Evolutionary conservation across 1,139 yeast species (phyloP).

Genomic region (Blastobotrys arbuscula): DNA sequence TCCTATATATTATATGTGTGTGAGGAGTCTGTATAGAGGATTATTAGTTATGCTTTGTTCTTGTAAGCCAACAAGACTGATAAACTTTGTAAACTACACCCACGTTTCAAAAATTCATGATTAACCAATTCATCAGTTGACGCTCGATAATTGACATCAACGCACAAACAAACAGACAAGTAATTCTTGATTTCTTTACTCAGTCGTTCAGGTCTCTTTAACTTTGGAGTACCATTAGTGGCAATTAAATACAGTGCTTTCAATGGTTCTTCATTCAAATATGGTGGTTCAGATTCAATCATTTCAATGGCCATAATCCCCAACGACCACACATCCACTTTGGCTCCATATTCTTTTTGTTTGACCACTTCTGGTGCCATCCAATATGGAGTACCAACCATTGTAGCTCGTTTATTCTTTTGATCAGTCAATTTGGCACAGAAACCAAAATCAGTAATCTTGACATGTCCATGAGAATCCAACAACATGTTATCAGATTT

Average conservation of each 20-base stretch:
- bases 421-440: slow-evolving; percentile 95
- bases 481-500: slow-evolving; percentile 90
- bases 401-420: slow-evolving; percentile 89
- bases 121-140: slow-evolving; percentile 79
- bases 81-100: slow-evolving; percentile 64
- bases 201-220: slow-evolving; percentile 77
- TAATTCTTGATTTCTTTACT: slow-evolving; percentile 80
- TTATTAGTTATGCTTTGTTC: slow-evolving; percentile 17
- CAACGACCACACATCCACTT: slow-evolving; percentile 95
- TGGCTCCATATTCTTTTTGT: slow-evolving; percentile 93
- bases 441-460: slow-evolving; percentile 96
- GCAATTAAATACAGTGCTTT: slow-evolving; percentile 88
- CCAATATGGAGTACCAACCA: slow-evolving; percentile 99
- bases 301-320: slow-evolving; percentile 98
- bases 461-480: slow-evolving; percentile 82
- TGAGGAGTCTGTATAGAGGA: no score
- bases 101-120: slow-evolving; percentile 72
- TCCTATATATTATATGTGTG: no score
- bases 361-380: slow-evolving; percentile 99
- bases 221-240: slow-evolving; percentile 93
- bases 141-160: slow-evolving; percentile 89
- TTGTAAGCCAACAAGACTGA: slow-evolving; percentile 71
- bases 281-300: slow-evolving; percentile 98
- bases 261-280: slow-evolving; percentile 90
- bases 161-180: slow-evolving; percentile 87